phyloP scores from a whole-genome alignment of 768 basidiomycete species.

The Dentipellis fragilis region DNA sequence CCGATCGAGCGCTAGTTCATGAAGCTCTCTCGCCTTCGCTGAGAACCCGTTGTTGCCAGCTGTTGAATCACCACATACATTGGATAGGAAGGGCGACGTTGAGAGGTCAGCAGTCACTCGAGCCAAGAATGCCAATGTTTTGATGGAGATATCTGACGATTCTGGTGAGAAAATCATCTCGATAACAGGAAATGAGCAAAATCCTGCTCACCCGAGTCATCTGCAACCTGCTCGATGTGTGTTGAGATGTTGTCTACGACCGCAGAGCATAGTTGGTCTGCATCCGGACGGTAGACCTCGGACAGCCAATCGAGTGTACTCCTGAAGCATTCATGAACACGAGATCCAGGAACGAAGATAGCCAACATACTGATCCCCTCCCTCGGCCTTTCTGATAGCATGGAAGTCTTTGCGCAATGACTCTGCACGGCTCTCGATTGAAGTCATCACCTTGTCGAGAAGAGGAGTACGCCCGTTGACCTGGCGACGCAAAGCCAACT shows the following conservation, averaged over 20 bases:
- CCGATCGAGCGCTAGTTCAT: conserved; percentile 35
- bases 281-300: not conserved
- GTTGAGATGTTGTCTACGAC: not conserved
- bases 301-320: not conserved
- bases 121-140: conserved; percentile 11
- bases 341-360: not conserved
- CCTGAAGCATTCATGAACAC: not conserved
- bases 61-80: conserved; percentile 1
- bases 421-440: conserved; percentile 50
- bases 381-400: conserved; percentile 31
- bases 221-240: not conserved
- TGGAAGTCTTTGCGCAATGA: conserved; percentile 52
- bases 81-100: conserved; percentile 7
- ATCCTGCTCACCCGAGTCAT: conserved; percentile 1
- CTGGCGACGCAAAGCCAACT: conserved; percentile 47
- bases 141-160: conserved; percentile 5
- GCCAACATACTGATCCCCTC: conserved; percentile 32
- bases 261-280: not conserved
- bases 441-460: conserved; percentile 45
- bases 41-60: conserved; percentile 36
- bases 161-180: too few relatives aligned
- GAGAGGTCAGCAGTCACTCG: conserved; percentile 11
- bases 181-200: not conserved
- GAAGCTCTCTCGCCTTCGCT: conserved; percentile 28
- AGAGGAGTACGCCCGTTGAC: conserved; percentile 55